These are phyloP conservation scores for Hanseniaspora valbyensis DNA, from an alignment of 805 yeast species.

Conservation along the genomic window DNA sequence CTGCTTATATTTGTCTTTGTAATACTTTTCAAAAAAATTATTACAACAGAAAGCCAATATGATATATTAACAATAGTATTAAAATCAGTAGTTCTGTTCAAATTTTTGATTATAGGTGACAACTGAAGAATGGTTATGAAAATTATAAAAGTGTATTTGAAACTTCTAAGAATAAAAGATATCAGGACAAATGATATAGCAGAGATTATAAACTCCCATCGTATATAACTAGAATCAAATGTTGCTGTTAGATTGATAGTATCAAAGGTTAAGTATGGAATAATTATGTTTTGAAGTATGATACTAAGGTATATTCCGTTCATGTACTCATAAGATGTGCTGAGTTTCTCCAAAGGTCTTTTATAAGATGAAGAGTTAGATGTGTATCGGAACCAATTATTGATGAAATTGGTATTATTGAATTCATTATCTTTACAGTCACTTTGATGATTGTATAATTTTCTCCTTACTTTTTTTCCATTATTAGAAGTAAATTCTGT, in stretches of 20 bases:
- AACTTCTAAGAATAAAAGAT: constrained; percentile 18
- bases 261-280: constrained; percentile 9
- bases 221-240: not conserved
- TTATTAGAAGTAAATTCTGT: not conserved
- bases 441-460: no score
- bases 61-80: constrained; percentile 93
- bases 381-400: not conserved
- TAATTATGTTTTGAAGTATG: constrained; percentile 2
- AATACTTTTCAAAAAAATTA: constrained; percentile 33
- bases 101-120: constrained; percentile 80
- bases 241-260: not conserved
- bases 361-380: not conserved
- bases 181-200: constrained; percentile 16
- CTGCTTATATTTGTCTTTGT: constrained; percentile 15
- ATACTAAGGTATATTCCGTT: not conserved
- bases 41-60: constrained; percentile 62
- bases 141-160: constrained; percentile 61
- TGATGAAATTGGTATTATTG: not conserved
- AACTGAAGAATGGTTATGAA: constrained; percentile 61
- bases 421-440: constrained; percentile 13
- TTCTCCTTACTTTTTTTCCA: constrained; percentile 1
- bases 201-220: constrained; percentile 26
- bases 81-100: constrained; percentile 78
- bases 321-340: not conserved
- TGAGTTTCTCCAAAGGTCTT: not conserved